These are phyloP conservation scores for Curvularia verruculosa DNA, from an alignment of 2,329 filamentous ascomycete genomes.

Conservation along the genomic window DNA sequence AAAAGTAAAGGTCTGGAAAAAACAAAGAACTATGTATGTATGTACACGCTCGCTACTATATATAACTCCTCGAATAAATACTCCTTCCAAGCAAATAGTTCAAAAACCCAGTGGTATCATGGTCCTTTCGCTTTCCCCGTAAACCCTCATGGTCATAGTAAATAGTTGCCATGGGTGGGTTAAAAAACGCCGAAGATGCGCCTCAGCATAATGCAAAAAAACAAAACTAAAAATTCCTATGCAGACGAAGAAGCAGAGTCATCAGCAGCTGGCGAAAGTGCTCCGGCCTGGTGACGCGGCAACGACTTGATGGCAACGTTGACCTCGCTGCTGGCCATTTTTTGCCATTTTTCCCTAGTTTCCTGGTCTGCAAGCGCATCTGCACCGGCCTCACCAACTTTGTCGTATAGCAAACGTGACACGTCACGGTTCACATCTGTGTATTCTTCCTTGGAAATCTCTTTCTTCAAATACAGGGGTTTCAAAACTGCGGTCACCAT, in stretches of 20 bases:
- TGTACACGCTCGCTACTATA: neutral
- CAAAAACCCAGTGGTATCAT: conserved; percentile 16
- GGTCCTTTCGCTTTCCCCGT: conserved; percentile 2
- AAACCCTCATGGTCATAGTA: neutral
- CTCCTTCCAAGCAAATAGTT: conserved; percentile 3
- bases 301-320: conserved; percentile 66
- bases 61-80: conserved; percentile 14
- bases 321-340: conserved; percentile 78
- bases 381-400: conserved; percentile 57
- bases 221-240: conserved; percentile 10
- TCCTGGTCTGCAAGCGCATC: conserved; percentile 65
- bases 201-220: neutral
- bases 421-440: conserved; percentile 89
- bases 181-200: neutral
- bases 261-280: conserved; percentile 33
- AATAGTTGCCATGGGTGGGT: neutral
- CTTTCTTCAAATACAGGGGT: conserved; percentile 79
- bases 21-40: no score
- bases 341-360: conserved; percentile 73
- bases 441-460: conserved; percentile 87
- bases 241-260: conserved; percentile 41
- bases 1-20: no score
- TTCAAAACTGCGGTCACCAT: conserved; percentile 85
- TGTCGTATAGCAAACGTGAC: conserved; percentile 84
- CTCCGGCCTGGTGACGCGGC: conserved; percentile 15